Evolutionary conservation across 2,329 filamentous ascomycete genomes (phyloP).

Genomic region (Ophiostoma sp.): DNA sequence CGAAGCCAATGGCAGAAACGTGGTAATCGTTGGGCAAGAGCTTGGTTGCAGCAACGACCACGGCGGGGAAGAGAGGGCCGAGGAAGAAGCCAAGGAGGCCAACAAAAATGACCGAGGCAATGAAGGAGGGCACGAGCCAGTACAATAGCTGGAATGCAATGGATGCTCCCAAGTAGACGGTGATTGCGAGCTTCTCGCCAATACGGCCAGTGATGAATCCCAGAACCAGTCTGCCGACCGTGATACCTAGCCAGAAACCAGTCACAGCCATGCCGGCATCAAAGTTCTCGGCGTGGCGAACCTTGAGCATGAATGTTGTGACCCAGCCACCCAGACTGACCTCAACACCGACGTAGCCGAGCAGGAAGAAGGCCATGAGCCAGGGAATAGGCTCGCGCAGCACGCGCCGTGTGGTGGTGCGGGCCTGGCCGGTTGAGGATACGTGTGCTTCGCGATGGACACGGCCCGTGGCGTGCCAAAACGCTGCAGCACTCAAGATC

Average conservation of each 20-base stretch:
- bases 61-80: constrained; percentile 72
- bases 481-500: constrained; percentile 46
- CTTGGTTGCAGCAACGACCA: constrained; percentile 67
- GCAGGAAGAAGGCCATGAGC: constrained; percentile 67
- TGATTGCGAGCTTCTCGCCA: constrained; percentile 63
- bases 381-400: constrained; percentile 57
- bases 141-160: constrained; percentile 66
- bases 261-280: constrained; percentile 69
- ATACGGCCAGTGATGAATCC: constrained; percentile 70
- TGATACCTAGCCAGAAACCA: constrained; percentile 80
- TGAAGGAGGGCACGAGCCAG: constrained; percentile 74
- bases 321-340: constrained; percentile 63
- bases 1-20: constrained; percentile 75
- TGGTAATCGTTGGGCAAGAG: constrained; percentile 68
- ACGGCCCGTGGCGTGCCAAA: constrained; percentile 57
- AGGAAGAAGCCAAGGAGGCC: constrained; percentile 71
- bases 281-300: constrained; percentile 63
- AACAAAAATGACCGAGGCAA: constrained; percentile 66
- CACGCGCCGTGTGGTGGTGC: constrained; percentile 42
- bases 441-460: constrained; percentile 45
- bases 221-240: constrained; percentile 63
- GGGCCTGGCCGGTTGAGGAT: constrained; percentile 34
- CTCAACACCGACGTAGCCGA: constrained; percentile 75
- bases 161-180: constrained; percentile 57
- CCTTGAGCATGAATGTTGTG: constrained; percentile 77